Evolutionary conservation across 2,329 filamentous ascomycete species (phyloP).

Genomic region (Aspergillus thermomutatus): DNA sequence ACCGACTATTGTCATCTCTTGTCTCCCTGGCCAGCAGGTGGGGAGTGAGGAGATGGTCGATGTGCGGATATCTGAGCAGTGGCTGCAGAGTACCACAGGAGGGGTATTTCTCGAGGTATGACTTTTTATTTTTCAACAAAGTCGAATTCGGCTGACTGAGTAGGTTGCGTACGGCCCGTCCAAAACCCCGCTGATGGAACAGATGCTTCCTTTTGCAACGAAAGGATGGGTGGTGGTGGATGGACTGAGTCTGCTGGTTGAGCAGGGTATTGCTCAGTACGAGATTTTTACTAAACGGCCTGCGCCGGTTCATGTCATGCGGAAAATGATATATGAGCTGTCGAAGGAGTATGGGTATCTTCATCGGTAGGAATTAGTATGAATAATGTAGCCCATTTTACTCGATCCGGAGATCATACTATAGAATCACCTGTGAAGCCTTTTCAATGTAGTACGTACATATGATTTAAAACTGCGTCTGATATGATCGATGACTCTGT

Average conservation of each 20-base stretch:
- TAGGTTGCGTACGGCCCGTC: slow-evolving; percentile 17
- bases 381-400: too few species aligned
- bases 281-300: slow-evolving; percentile 22
- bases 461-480: too few species aligned
- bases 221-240: slow-evolving; percentile 23
- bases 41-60: too few species aligned
- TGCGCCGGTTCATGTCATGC: slow-evolving; percentile 23
- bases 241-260: slow-evolving; percentile 18
- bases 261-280: slow-evolving; percentile 24
- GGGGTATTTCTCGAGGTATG: slow-evolving; percentile 23
- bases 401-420: too few species aligned
- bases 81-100: slow-evolving; percentile 21
- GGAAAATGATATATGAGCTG: slow-evolving; percentile 3
- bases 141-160: background rate
- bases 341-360: too few species aligned
- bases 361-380: too few species aligned
- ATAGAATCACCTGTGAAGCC: too few species aligned
- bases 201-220: slow-evolving; percentile 8
- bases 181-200: slow-evolving; percentile 13
- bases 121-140: background rate
- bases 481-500: too few species aligned
- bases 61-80: slow-evolving; percentile 15
- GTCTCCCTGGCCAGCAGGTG: too few species aligned
- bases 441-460: too few species aligned
- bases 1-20: slow-evolving; percentile 16